A percentile compares a stretch with the other conserved stretches of the same genome.
Conservation (phyloP, 1,284 basidiomycete genomes). For the Tremellales sp. region DNA sequence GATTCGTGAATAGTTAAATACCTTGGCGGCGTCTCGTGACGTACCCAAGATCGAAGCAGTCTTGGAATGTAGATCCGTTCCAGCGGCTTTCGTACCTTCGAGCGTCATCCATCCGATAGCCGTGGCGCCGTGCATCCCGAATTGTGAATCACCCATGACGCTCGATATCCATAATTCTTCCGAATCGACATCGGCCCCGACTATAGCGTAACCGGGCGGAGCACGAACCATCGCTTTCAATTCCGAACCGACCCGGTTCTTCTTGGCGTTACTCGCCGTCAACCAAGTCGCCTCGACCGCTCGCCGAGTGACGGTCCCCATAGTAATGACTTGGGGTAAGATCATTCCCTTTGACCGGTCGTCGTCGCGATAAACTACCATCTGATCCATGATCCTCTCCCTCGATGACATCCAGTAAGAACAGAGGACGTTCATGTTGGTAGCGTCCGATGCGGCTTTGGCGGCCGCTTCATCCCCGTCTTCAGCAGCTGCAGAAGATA, state of each 20-base stretch:
- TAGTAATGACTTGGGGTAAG: conserved; percentile 91
- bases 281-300: conserved; percentile 99
- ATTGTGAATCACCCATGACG: conserved; percentile 98
- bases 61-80: conserved; percentile 96
- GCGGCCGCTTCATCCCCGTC: conserved; percentile 52
- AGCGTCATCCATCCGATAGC: conserved; percentile 99
- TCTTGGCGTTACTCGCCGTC: conserved; percentile 96
- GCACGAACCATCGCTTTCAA: conserved; percentile 96
- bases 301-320: conserved; percentile 96
- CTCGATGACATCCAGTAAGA: conserved; percentile 96
- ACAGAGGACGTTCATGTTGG: conserved; percentile 91
- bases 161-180: conserved; percentile 99
- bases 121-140: conserved; percentile 93
- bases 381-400: conserved; percentile 87
- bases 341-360: conserved; percentile 73
- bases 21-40: conserved; percentile 91
- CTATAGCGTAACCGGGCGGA: conserved; percentile 87
- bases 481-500: conserved; percentile 54
- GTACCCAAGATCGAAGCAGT: conserved; percentile 92
- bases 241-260: conserved; percentile 94
- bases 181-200: conserved; percentile 97
- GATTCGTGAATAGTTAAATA: conserved; percentile 99
- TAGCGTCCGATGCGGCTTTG: conserved; percentile 72
- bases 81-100: conserved; percentile 94
- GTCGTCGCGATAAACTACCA: conserved; percentile 78